Evolutionary conservation across 306 rosid genomes (phyloP).

Genomic region (Benincasa hispida): DNA sequence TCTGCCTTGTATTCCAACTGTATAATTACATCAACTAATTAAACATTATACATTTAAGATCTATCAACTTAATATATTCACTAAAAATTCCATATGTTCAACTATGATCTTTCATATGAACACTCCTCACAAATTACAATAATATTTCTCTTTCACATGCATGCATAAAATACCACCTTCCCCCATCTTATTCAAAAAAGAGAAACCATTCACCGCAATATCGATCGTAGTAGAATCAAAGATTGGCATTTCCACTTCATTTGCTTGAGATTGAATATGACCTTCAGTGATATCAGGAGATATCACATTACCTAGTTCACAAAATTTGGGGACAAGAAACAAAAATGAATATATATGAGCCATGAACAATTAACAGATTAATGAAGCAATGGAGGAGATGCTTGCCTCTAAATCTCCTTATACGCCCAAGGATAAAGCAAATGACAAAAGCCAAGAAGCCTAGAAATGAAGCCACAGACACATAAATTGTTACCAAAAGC

Average conservation of each 20-base stretch:
- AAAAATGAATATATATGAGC: not conserved
- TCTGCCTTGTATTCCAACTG: too few species aligned
- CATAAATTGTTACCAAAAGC: not conserved
- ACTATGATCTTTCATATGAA: too few species aligned
- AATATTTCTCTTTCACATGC: too few species aligned
- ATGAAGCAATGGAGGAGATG: not conserved
- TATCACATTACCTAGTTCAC: not conserved
- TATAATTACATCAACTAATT: too few species aligned
- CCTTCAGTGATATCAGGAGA: not conserved
- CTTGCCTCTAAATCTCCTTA: not conserved
- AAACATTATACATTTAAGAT: too few species aligned
- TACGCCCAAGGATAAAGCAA: not conserved
- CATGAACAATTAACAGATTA: not conserved
- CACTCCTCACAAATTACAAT: too few species aligned
- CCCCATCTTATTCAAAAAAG: not conserved
- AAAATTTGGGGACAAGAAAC: not conserved
- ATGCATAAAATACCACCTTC: constrained; percentile 10
- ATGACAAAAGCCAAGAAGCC: not conserved
- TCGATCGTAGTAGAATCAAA: not conserved
- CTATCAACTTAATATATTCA: too few species aligned
- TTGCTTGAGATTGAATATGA: not conserved
- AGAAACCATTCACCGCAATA: not conserved
- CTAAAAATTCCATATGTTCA: too few species aligned
- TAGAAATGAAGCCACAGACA: not conserved
- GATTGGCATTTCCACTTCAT: not conserved